A percentile compares a stretch with the other conserved stretches of the same genome.
These are phyloP conservation scores for Eimeria maxima DNA, from an alignment of 169 alveolate genomes.

Conservation along the genomic window DNA sequence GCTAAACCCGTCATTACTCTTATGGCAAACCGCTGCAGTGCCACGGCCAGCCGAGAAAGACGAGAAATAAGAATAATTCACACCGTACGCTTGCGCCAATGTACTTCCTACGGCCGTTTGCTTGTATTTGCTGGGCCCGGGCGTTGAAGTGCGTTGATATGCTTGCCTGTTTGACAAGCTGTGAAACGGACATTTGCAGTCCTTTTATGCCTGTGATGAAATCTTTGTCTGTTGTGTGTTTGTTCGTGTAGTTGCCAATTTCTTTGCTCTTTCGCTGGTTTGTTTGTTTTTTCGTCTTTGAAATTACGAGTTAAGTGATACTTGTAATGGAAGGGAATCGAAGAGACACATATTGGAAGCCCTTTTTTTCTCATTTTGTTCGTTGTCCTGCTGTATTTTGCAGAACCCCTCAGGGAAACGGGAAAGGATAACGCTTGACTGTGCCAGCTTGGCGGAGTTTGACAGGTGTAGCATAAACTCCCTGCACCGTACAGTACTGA, in stretches of 20 bases:
- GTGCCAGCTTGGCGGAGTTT: slow-evolving; percentile 82
- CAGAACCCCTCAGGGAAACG: slow-evolving; percentile 80
- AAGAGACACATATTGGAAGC: background rate
- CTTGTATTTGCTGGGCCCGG: background rate
- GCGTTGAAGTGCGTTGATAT: background rate
- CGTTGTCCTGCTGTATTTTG: background rate
- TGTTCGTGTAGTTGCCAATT: too few relatives aligned
- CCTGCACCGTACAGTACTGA: background rate
- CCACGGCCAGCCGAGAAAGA: slow-evolving; percentile 83
- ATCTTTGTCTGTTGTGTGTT: background rate
- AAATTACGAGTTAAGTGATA: background rate
- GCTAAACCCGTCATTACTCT: slow-evolving; percentile 80
- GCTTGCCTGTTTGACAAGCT: background rate
- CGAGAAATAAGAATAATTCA: slow-evolving; percentile 79
- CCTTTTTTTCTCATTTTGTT: background rate
- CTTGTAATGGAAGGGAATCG: background rate
- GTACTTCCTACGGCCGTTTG: background rate
- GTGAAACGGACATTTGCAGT: background rate
- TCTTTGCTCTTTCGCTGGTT: background rate
- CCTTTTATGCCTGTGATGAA: background rate
- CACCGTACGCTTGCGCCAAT: background rate
- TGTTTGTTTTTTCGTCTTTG: background rate
- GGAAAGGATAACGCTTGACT: slow-evolving; percentile 82
- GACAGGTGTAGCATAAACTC: slow-evolving; percentile 65
- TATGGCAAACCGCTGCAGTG: slow-evolving; percentile 76